Base-by-base conservation (phyloP, 2,329 filamentous ascomycete genomes). In the Exutisphaerella laricina region DNA sequence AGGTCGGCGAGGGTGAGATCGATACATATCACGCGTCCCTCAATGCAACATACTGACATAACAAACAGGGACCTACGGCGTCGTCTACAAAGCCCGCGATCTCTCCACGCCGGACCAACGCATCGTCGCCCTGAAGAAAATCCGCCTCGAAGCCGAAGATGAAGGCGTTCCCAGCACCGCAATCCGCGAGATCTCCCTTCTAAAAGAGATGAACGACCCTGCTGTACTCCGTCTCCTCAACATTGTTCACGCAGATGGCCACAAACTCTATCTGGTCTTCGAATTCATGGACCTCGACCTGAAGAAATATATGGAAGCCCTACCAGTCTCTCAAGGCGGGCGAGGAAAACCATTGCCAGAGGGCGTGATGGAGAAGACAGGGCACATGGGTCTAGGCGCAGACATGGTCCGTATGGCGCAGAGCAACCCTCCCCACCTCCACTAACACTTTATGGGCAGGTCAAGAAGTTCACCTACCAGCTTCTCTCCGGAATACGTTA, bases 251-350 rank as follows among this genome's bases (percentile, higher is more conserved):
- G 87, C 88, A 61, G 89, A 95, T 64, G 88, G 88, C 43, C 87
- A 94, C 71, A 95, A 95, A 71, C 79, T 95, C 38, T 95, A 94
- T 67, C 83, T 95, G 35, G 88, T 95, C 56, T 85, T 89, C 53
- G 88, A 95, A 65, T 95, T 86, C 67, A 82, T 95, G 55, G 88
- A 94, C 61, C 75, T 90, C 45, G 88, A 95, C 59, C 73, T 95
- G 57, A 95, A 95, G 73, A 94, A 94, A 67, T 95, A 94, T 68
- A 95, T 95, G 88, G 88, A 95, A 67, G 79, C 88, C 5, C 76
- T 94, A 31, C 88, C 88, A 3, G 81, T 90, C 45, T 83, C 76
- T 59, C 85, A 94, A 59, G 88, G 88, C 55, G 88, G 88, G 29
- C 80, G 88, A 46, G 88, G 87, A 58, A 92, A 89, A 70, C 78